These are phyloP conservation scores for Nakaseomyces glabratus DNA, from an alignment of 1,139 yeast species.

Conservation along the genomic window DNA sequence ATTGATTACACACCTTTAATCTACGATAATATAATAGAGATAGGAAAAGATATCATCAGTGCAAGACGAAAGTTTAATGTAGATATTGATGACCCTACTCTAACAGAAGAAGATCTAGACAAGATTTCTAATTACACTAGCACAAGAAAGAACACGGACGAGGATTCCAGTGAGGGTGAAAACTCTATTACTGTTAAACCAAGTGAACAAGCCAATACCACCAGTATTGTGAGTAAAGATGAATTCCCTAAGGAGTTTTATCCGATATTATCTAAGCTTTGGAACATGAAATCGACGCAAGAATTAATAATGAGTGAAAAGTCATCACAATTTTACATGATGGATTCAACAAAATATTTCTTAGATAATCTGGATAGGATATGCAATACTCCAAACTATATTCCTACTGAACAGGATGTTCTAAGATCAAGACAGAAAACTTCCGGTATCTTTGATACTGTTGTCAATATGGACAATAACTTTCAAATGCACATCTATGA, in stretches of 20 bases:
- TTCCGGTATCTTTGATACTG: constrained; percentile 81
- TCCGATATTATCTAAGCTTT: constrained; percentile 39
- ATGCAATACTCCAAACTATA: constrained; percentile 42
- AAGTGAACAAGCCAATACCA: constrained; percentile 1
- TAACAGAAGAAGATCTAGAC: constrained; percentile 11
- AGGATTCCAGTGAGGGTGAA: constrained; percentile 15
- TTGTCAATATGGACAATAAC: constrained; percentile 60
- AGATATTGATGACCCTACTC: constrained; percentile 10
- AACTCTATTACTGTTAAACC: neutral
- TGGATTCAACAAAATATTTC: constrained; percentile 83
- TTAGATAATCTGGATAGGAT: constrained; percentile 61
- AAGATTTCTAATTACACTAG: constrained; percentile 8
- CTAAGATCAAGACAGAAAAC: constrained; percentile 86
- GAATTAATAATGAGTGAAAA: constrained; percentile 45
- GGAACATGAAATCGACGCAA: constrained; percentile 53
- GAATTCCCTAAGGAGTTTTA: constrained; percentile 35
- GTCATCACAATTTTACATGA: constrained; percentile 68
- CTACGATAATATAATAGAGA: constrained; percentile 56
- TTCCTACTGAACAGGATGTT: constrained; percentile 70
- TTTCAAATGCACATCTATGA: constrained; percentile 77
- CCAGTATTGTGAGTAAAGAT: constrained; percentile 5
- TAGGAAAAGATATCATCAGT: constrained; percentile 48
- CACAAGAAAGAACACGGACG: constrained; percentile 5
- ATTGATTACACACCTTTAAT: constrained; percentile 62
- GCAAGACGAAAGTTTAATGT: constrained; percentile 31